Conservation (phyloP, 768 basidiomycete species). For the Chiua virens region DNA sequence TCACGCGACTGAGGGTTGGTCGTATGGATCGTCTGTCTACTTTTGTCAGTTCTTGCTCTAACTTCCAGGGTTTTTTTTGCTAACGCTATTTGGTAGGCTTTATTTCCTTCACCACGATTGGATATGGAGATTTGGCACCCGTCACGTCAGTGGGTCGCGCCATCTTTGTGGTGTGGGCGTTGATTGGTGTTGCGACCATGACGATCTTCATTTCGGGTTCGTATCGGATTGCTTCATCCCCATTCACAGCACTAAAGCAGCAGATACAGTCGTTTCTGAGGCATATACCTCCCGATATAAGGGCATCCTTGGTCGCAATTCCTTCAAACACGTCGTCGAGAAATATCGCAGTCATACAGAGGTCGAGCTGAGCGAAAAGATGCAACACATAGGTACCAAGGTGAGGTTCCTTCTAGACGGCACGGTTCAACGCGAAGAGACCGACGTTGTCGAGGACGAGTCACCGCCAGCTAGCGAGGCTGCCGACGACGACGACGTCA, state of each 20-base stretch:
- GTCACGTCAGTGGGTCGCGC: constrained; percentile 67
- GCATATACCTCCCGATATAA: constrained; percentile 66
- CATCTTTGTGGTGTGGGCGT: constrained; percentile 77
- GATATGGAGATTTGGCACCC: constrained; percentile 67
- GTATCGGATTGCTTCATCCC: constrained; percentile 10
- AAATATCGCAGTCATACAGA: constrained; percentile 39
- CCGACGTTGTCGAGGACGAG: not conserved
- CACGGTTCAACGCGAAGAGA: not conserved
- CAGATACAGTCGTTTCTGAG: constrained; percentile 58
- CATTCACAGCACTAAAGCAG: not conserved
- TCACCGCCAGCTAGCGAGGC: not conserved
- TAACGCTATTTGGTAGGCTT: constrained; percentile 47
- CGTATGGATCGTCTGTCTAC: constrained; percentile 61
- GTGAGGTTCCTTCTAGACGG: not conserved
- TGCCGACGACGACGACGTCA: not conserved
- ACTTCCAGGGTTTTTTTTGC: not conserved
- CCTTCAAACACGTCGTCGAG: constrained; percentile 47
- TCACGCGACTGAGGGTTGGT: constrained; percentile 66
- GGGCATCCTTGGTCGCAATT: constrained; percentile 45
- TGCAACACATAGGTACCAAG: not conserved
- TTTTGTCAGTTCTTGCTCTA: constrained; percentile 54
- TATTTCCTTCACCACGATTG: constrained; percentile 71
- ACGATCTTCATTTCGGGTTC: constrained; percentile 71
- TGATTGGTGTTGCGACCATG: constrained; percentile 75
- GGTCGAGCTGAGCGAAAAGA: constrained; percentile 15